Evolutionary conservation across 139 green algal genomes (phyloP), one percentile per base, ranked within the genome.

Genomic region (Haematococcus lacustris): DNA sequence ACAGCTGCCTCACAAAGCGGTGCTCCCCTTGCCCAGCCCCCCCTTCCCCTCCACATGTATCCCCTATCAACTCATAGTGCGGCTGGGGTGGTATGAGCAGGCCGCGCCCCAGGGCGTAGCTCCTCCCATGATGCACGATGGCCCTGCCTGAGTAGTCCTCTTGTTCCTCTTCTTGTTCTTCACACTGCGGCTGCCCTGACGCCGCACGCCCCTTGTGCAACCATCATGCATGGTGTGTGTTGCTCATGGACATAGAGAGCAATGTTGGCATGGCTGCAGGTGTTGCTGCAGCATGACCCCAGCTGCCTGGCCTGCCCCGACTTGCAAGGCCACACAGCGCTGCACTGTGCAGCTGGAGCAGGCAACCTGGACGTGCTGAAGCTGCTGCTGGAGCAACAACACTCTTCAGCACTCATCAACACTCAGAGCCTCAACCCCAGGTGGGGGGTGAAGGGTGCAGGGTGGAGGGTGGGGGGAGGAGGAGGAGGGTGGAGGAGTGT

Each of bases 271-370:
- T 40, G 6, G n/a, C 38, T 30, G 35, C 78, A 89, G 79, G 60
- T 76, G 39, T 66, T 87, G 39, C 68, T 85, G 63, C 21, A 72
- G 34, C 59, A 78, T 28, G 80, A 85, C 38, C 77, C 75, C 40
- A 73, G 57, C 40, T 82, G 73, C 68, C 38, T 68, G 65, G 75
- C 79, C 63, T 72, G 83, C 70, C 83, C 83, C 17, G 83, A 86
- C 73, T 76, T 73, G 62, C 66, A 32, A 17, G 86, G 79, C 68
- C 78, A 82, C 83, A 81, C 78, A 3, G 78, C 86, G 2, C 78
- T 90, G 64, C 86, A 91, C 71, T 66, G 68, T 28, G 80, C 78
- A 0, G 80, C 76, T 28, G 69, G 70, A 1, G 72, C 67, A 41
- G 72, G 80, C 30, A 71, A 81, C 32, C 61, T 51, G 0, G 66